phyloP scores from a whole-genome alignment of 2,329 filamentous ascomycete species.

The Didymella sp. region DNA sequence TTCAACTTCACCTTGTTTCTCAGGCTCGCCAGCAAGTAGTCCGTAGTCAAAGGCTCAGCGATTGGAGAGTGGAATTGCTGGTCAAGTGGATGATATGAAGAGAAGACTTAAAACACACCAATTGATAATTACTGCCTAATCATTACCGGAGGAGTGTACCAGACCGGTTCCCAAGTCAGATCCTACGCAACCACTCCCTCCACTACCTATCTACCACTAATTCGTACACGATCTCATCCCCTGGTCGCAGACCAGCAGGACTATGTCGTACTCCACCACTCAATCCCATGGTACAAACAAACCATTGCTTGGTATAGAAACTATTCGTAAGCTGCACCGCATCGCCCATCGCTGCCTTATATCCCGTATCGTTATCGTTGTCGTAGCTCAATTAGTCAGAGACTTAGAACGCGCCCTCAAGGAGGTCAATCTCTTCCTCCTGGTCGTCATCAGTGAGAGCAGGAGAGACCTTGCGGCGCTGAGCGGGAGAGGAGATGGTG shows the following conservation, averaged over 20 bases:
- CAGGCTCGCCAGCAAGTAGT: not conserved
- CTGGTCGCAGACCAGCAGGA: slow-evolving; percentile 17
- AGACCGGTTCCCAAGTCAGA: slow-evolving; percentile 33
- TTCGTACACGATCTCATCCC: slow-evolving; percentile 6
- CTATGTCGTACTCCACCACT: slow-evolving; percentile 6
- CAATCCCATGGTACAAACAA: not conserved
- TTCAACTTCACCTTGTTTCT: not conserved
- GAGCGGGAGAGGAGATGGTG: slow-evolving; percentile 15
- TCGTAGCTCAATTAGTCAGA: slow-evolving; percentile 8
- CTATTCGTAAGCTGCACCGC: not conserved
- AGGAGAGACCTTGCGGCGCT: slow-evolving; percentile 22
- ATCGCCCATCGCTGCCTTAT: not conserved
- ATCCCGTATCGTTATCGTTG: not conserved
- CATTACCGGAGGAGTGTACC: slow-evolving; percentile 26
- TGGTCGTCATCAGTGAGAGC: slow-evolving; percentile 44
- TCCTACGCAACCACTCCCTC: slow-evolving; percentile 21
- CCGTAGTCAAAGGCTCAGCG: not conserved
- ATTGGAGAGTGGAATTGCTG: not conserved
- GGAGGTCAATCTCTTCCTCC: slow-evolving; percentile 45
- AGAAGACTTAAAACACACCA: not conserved
- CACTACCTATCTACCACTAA: slow-evolving; percentile 2
- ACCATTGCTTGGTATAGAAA: slow-evolving; percentile 8
- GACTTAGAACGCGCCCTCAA: slow-evolving; percentile 26
- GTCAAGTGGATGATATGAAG: not conserved
- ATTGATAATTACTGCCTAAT: slow-evolving; percentile 8